A percentile compares a stretch with the other conserved stretches of the same genome.
Conservation (phyloP, 495 filamentous ascomycete species). For the Hypoxylon subgilvum region DNA sequence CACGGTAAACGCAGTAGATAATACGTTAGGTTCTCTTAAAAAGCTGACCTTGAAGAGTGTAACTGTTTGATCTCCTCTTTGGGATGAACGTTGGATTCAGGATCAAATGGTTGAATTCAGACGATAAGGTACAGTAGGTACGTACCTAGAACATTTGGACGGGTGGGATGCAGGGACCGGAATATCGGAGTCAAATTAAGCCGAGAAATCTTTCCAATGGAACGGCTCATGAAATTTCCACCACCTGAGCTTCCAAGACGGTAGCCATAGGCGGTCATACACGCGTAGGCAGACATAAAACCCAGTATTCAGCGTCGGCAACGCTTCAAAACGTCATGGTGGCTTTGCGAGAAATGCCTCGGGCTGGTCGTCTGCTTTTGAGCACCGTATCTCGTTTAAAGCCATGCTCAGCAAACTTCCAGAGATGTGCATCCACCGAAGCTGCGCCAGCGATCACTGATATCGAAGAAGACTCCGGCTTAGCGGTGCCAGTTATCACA, state of each 20-base stretch:
- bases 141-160: too few relatives aligned
- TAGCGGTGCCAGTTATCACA: conserved; percentile 41
- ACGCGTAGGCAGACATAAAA: conserved; percentile 16
- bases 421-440: conserved; percentile 49
- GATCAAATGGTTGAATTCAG: too few relatives aligned
- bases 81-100: too few relatives aligned
- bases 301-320: conserved; percentile 7
- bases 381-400: conserved; percentile 25
- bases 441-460: conserved; percentile 42
- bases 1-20: too few relatives aligned
- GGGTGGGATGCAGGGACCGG: conserved; percentile 1
- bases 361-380: conserved; percentile 35
- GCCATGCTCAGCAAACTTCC: conserved; percentile 30
- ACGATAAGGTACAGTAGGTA: too few relatives aligned
- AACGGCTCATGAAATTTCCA: conserved; percentile 21
- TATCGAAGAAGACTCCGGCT: conserved; percentile 48
- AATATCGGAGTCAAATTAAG: conserved; percentile 17
- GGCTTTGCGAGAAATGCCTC: conserved; percentile 37
- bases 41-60: too few relatives aligned
- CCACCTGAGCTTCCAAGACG: conserved; percentile 9
- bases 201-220: conserved; percentile 17
- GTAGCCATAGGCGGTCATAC: conserved; percentile 5
- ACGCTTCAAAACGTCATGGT: conserved; percentile 28
- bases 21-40: too few relatives aligned
- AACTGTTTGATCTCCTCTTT: too few relatives aligned